Percentiles rank a stretch among this genome's conserved stretches.
phyloP scores from a whole-genome alignment of 257 asterid genomes.

The Salvia splendens region DNA sequence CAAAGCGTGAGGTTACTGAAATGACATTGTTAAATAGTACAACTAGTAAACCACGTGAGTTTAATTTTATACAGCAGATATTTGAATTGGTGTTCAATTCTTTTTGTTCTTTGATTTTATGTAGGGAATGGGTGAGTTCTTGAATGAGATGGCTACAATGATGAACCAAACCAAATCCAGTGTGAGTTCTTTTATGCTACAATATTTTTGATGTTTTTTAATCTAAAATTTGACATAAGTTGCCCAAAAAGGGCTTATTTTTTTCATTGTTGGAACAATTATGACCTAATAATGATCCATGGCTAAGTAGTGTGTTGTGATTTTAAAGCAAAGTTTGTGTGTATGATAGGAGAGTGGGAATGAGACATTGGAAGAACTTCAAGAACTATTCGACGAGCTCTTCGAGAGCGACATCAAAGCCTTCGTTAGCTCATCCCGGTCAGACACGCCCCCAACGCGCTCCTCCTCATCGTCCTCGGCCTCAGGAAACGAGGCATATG shows the following conservation, averaged over 20 bases:
- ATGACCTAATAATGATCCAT: neutral
- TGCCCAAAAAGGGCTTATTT: neutral
- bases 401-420: slow-evolving; percentile 52
- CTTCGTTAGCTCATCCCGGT: slow-evolving; percentile 42
- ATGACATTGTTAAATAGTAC: too few relatives aligned
- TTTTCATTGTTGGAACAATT: neutral
- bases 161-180: slow-evolving; percentile 60
- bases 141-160: slow-evolving; percentile 83
- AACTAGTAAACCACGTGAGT: neutral
- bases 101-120: slow-evolving; percentile 6
- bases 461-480: slow-evolving; percentile 46
- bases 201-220: neutral
- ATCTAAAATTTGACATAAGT: neutral
- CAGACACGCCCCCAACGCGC: slow-evolving; percentile 39
- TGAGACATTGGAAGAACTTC: slow-evolving; percentile 68
- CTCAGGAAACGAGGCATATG: slow-evolving; percentile 29
- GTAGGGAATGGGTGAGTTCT: slow-evolving; percentile 94
- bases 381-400: slow-evolving; percentile 63
- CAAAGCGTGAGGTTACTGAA: too few relatives aligned
- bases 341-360: slow-evolving; percentile 56
- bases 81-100: neutral
- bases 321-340: slow-evolving; percentile 38
- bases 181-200: slow-evolving; percentile 45
- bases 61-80: neutral
- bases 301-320: slow-evolving; percentile 32